Evolutionary conservation across 805 yeast species (phyloP).

Genomic region (Barnettozyma salicaria): DNA sequence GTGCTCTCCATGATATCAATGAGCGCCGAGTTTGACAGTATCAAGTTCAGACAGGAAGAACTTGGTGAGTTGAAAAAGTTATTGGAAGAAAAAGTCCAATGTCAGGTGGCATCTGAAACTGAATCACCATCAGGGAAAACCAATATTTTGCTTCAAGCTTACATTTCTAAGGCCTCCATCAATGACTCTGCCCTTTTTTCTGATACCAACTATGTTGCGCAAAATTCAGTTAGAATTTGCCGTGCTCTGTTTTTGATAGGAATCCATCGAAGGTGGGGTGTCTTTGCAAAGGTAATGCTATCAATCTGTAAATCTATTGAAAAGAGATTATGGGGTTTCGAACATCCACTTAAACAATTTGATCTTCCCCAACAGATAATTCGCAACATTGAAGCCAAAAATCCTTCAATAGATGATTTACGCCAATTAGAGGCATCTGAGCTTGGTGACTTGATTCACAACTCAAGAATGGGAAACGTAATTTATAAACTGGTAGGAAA

Average conservation of each 20-base stretch:
- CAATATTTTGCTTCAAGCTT: conserved; percentile 81
- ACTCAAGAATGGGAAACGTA: conserved; percentile 61
- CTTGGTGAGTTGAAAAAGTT: conserved; percentile 60
- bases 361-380: conserved; percentile 65
- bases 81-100: conserved; percentile 55
- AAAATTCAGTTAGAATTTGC: conserved; percentile 88
- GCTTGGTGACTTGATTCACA: conserved; percentile 86
- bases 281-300: conserved; percentile 64
- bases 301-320: conserved; percentile 85
- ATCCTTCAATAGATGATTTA: conserved; percentile 63
- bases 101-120: conserved; percentile 74
- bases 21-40: conserved; percentile 90
- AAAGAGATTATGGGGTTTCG: conserved; percentile 78
- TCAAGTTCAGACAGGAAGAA: conserved; percentile 87
- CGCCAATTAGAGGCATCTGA: conserved; percentile 71
- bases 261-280: conserved; percentile 87
- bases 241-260: conserved; percentile 87
- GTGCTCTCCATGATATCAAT: conserved; percentile 80
- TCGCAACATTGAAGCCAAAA: conserved; percentile 54
- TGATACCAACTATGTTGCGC: conserved; percentile 91
- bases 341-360: conserved; percentile 87
- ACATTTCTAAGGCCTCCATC: conserved; percentile 66
- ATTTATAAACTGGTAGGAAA: conserved; percentile 55
- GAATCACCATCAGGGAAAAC: conserved; percentile 83
- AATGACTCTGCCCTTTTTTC: conserved; percentile 78